A percentile compares a stretch with the other conserved stretches of the same genome.
Conservation (phyloP, 768 basidiomycete species). For the Macrolepiota fuliginosa region DNA sequence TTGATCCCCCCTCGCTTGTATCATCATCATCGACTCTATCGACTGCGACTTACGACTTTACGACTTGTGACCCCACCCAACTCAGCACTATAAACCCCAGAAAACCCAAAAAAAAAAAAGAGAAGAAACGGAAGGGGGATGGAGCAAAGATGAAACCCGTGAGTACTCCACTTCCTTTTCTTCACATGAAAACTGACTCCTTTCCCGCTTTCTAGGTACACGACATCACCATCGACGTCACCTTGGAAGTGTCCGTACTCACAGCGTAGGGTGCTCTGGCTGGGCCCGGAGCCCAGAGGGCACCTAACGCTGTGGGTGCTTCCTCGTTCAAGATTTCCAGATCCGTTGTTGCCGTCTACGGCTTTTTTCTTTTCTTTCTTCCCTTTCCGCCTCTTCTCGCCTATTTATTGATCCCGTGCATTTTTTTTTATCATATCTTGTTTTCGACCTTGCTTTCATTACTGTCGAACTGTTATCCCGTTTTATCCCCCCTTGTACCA, state of each 20-base stretch:
- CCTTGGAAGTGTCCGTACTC: background rate
- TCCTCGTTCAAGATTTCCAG: slow-evolving; percentile 6
- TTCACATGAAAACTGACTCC: background rate
- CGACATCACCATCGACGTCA: background rate
- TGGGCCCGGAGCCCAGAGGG: background rate
- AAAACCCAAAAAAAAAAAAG: background rate
- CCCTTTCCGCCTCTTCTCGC: background rate
- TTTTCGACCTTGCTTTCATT: background rate
- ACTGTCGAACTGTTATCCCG: background rate
- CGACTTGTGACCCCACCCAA: background rate
- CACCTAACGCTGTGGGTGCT: background rate
- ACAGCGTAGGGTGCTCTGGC: background rate
- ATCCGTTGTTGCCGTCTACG: background rate
- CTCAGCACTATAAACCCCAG: background rate
- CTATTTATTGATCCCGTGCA: background rate
- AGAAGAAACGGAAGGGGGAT: background rate
- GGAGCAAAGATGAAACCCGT: background rate
- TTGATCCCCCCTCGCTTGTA: background rate
- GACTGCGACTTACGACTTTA: no score
- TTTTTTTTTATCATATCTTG: background rate
- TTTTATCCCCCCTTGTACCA: background rate
- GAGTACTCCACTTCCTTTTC: background rate
- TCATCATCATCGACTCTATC: background rate
- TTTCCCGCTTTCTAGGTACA: background rate
- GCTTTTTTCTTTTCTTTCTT: slow-evolving; percentile 3